Evolutionary conservation across 192 early-diverging fungal species (phyloP).

Genomic region (Spizellomyces punctatus): DNA sequence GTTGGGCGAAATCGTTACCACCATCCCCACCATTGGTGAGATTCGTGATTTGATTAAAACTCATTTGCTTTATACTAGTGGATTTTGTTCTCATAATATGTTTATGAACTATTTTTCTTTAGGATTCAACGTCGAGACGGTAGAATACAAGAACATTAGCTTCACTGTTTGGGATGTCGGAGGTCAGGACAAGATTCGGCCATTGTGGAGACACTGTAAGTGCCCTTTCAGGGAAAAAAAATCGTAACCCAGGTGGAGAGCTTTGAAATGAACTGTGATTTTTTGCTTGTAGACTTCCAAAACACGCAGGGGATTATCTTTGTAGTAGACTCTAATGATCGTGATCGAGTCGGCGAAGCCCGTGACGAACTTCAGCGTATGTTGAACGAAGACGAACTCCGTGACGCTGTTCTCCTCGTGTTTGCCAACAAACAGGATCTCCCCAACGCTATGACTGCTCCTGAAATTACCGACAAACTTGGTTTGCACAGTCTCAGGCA

Average conservation of each 20-base stretch:
- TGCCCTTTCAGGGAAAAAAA: neutral
- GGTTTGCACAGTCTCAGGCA: constrained; percentile 79
- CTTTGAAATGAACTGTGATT: neutral
- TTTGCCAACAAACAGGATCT: constrained; percentile 99
- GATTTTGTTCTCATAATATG: neutral
- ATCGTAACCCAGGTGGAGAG: too few relatives aligned
- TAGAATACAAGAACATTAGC: constrained; percentile 97
- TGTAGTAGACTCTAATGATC: constrained; percentile 96
- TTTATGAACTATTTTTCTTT: neutral
- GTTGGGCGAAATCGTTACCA: constrained; percentile 98
- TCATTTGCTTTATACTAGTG: neutral
- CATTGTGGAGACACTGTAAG: constrained; percentile 95
- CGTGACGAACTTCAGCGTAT: constrained; percentile 93
- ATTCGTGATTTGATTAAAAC: neutral
- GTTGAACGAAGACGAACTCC: constrained; percentile 95
- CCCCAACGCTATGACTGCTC: constrained; percentile 92
- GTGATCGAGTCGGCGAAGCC: constrained; percentile 89
- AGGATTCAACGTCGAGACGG: constrained; percentile 98
- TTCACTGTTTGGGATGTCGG: constrained; percentile 99
- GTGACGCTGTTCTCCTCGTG: constrained; percentile 85
- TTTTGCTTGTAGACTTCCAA: constrained; percentile 78
- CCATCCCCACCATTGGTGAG: constrained; percentile 97
- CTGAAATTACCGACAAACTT: constrained; percentile 93
- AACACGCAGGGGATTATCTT: constrained; percentile 96
- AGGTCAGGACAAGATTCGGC: constrained; percentile 98